Conservation (phyloP, 108 stramenopile genomes). For the Skeletonema marinoi region DNA sequence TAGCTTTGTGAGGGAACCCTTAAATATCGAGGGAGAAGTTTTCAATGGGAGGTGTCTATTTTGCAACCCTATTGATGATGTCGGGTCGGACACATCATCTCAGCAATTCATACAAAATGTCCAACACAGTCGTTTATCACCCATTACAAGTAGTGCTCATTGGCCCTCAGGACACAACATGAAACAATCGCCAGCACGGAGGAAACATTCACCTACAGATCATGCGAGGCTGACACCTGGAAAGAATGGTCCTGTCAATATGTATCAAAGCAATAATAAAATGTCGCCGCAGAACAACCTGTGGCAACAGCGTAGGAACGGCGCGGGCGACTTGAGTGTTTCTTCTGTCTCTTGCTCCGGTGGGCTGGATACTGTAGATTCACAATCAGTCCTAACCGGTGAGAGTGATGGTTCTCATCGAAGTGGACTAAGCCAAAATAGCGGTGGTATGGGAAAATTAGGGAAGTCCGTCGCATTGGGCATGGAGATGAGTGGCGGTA, state of each 20-base stretch:
- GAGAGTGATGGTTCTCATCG: conserved; percentile 10
- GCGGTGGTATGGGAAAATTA: not conserved
- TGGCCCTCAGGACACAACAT: not conserved
- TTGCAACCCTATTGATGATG: conserved; percentile 37
- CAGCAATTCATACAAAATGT: not conserved
- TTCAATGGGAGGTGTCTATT: conserved; percentile 36
- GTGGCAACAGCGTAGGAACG: not conserved
- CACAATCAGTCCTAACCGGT: not conserved
- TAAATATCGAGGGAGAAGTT: conserved; percentile 44
- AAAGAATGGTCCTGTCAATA: not conserved
- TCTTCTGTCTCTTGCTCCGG: conserved; percentile 3
- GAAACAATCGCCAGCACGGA: conserved; percentile 8
- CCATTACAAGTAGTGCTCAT: not conserved
- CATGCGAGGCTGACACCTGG: conserved; percentile 13
- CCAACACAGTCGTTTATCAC: not conserved
- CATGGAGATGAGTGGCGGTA: conserved; percentile 32
- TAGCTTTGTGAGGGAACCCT: conserved; percentile 19
- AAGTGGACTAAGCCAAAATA: conserved; percentile 18
- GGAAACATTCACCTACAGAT: conserved; percentile 17
- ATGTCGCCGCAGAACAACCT: not conserved
- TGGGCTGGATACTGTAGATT: not conserved
- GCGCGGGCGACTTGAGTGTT: not conserved
- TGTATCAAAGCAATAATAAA: not conserved
- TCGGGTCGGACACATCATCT: not conserved
- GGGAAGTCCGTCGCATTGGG: conserved; percentile 21